Conservation (phyloP, 1,284 basidiomycete species). For the Mycena citricolor region DNA sequence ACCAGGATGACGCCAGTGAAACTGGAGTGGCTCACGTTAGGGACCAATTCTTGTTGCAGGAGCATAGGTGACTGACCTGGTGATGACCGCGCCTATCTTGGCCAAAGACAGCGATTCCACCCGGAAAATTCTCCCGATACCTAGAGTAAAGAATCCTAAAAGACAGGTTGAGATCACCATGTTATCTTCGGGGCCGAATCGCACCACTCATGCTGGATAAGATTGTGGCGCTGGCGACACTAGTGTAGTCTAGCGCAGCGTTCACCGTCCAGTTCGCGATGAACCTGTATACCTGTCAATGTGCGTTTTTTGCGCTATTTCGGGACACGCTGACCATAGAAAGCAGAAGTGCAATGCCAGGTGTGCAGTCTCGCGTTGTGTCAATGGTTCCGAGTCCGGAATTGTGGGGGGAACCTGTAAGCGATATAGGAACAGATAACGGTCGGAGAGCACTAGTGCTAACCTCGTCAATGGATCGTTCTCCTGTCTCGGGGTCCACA, state of each 20-base stretch:
- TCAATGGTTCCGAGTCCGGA: constrained; percentile 41
- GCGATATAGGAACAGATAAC: background rate
- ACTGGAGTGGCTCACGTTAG: constrained; percentile 47
- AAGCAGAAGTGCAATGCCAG: constrained; percentile 80
- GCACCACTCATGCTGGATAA: constrained; percentile 85
- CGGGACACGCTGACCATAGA: constrained; percentile 53
- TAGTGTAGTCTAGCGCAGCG: constrained; percentile 79
- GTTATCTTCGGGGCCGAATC: constrained; percentile 28
- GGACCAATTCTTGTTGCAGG: no score
- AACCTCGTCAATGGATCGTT: constrained; percentile 13
- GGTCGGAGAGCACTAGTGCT: background rate
- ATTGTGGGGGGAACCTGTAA: constrained; percentile 3
- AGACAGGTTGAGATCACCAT: background rate
- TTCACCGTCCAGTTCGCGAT: constrained; percentile 90
- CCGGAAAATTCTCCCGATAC: constrained; percentile 78
- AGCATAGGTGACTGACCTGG: constrained; percentile 54
- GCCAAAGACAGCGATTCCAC: constrained; percentile 78
- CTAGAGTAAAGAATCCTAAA: constrained; percentile 91
- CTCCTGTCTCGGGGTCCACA: constrained; percentile 28
- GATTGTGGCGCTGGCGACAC: constrained; percentile 89
- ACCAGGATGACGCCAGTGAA: constrained; percentile 88
- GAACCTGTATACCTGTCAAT: constrained; percentile 43
- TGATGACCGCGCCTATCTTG: constrained; percentile 80
- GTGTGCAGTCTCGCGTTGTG: constrained; percentile 68
- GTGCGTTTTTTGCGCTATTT: background rate